A percentile compares a stretch with the other conserved stretches of the same genome.
These are phyloP conservation scores for Scleroderma bovista DNA, from an alignment of 768 basidiomycete species.

Conservation along the genomic window DNA sequence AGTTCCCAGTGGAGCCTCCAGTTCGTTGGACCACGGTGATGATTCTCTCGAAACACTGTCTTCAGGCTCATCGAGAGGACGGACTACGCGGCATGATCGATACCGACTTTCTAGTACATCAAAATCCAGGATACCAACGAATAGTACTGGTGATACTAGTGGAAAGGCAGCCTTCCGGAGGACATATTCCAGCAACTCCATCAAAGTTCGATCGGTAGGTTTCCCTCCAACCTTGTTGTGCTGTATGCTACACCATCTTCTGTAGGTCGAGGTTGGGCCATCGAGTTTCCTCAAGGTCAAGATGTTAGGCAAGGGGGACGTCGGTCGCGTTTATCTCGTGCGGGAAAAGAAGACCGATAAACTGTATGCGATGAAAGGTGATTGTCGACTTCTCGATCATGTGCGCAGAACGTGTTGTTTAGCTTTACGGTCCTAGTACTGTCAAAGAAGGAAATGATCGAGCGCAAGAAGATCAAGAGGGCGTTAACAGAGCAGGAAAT, in stretches of 20 bases:
- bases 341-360: slow-evolving; percentile 96
- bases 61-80: slow-evolving; percentile 64
- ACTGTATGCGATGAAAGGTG: slow-evolving; percentile 99
- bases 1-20: slow-evolving; percentile 43
- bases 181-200: slow-evolving; percentile 97
- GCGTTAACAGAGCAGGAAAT: slow-evolving; percentile 99
- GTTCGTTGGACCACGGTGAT: slow-evolving; percentile 52
- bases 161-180: slow-evolving; percentile 76
- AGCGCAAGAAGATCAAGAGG: slow-evolving; percentile 98
- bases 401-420: slow-evolving; percentile 3
- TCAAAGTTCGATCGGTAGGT: slow-evolving; percentile 84
- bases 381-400: slow-evolving; percentile 18
- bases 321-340: slow-evolving; percentile 97
- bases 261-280: slow-evolving; percentile 88
- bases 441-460: slow-evolving; percentile 99
- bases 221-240: not conserved
- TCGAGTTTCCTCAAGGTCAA: slow-evolving; percentile 95
- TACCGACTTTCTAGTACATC: slow-evolving; percentile 20
- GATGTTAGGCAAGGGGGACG: slow-evolving; percentile 98
- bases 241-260: slow-evolving; percentile 2
- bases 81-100: slow-evolving; percentile 39
- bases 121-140: slow-evolving; percentile 43
- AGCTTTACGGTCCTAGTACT: slow-evolving; percentile 57
- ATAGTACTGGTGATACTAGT: slow-evolving; percentile 39
- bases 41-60: slow-evolving; percentile 77